Conservation (phyloP, 208 protist genomes). For the Trichomonas vaginalis region DNA sequence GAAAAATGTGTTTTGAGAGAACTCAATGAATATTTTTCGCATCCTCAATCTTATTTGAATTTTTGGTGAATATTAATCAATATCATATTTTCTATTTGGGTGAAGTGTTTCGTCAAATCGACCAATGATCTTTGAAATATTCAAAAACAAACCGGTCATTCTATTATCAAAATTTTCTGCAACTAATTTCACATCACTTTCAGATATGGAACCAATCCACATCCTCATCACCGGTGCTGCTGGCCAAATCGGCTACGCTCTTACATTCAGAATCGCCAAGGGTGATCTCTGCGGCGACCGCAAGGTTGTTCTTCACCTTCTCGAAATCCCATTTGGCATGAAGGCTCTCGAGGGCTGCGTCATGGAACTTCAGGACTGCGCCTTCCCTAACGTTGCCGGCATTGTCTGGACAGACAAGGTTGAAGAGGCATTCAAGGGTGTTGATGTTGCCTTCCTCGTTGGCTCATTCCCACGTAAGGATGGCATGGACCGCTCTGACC, state of each 20-base stretch:
- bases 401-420: not conserved
- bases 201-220: slow-evolving; percentile 3
- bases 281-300: slow-evolving; percentile 65
- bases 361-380: slow-evolving; percentile 45
- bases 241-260: slow-evolving; percentile 76
- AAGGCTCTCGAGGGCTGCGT: slow-evolving; percentile 32
- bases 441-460: slow-evolving; percentile 50
- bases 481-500: slow-evolving; percentile 82
- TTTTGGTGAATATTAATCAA: too few species aligned
- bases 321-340: slow-evolving; percentile 57
- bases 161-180: not conserved
- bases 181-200: not conserved
- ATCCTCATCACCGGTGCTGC: slow-evolving; percentile 77
- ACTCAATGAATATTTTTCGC: too few species aligned
- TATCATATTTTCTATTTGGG: too few species aligned
- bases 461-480: slow-evolving; percentile 58
- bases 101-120: too few species aligned
- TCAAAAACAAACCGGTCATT: not conserved
- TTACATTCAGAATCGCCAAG: slow-evolving; percentile 68
- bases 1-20: too few species aligned
- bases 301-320: slow-evolving; percentile 63
- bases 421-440: slow-evolving; percentile 15
- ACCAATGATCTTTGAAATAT: not conserved
- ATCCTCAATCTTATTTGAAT: too few species aligned
- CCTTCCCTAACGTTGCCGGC: slow-evolving; percentile 29